Percentiles rank a stretch among this genome's conserved stretches.
These are phyloP conservation scores for Aphanomyces invadans DNA, from an alignment of 352 stramenopile genomes.

Conservation along the genomic window DNA sequence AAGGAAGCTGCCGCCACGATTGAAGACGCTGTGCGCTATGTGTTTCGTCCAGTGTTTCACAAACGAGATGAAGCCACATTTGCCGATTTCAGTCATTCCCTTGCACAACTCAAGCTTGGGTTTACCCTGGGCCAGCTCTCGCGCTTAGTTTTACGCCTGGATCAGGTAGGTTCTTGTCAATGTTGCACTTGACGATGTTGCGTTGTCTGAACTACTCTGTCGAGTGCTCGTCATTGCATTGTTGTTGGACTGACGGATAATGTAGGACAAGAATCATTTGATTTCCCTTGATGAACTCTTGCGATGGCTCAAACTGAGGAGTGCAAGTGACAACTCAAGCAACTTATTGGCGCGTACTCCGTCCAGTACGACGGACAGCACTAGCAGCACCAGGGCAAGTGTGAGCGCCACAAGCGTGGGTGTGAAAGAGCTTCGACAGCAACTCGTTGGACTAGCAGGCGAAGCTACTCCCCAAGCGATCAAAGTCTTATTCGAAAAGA, in stretches of 20 bases:
- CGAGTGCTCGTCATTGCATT: neutral
- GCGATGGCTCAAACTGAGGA: slow-evolving; percentile 45
- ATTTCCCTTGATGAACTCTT: slow-evolving; percentile 69
- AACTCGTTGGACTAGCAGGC: neutral
- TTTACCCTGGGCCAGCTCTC: slow-evolving; percentile 42
- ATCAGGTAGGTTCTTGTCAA: slow-evolving; percentile 27
- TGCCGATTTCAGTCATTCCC: slow-evolving; percentile 33
- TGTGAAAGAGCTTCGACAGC: slow-evolving; percentile 12
- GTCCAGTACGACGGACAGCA: slow-evolving; percentile 3
- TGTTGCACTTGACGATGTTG: neutral
- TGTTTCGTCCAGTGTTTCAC: slow-evolving; percentile 45
- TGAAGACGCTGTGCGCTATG: slow-evolving; percentile 46
- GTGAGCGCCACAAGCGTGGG: slow-evolving; percentile 7
- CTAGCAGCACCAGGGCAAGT: neutral
- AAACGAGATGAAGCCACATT: slow-evolving; percentile 17
- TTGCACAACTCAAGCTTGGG: slow-evolving; percentile 37
- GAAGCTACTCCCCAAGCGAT: slow-evolving; percentile 10
- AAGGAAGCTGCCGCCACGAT: slow-evolving; percentile 30
- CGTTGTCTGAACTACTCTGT: neutral
- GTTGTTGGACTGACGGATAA: neutral
- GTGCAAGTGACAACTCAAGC: neutral
- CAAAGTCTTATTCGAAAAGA: slow-evolving; percentile 35
- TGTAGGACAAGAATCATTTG: slow-evolving; percentile 34
- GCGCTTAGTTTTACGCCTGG: slow-evolving; percentile 43
- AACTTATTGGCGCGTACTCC: too few species aligned